phyloP scores from a whole-genome alignment of 306 rosid species.

The cucumber (Cucumis sativus) region Cucumber_9930_V3 NC_026657.2:30963501-30964000 shows the following conservation, averaged over 20 bases:
- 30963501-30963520: not conserved
- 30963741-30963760: not conserved
- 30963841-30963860: not conserved
- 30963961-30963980: slow-evolving; percentile 54
- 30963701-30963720: not conserved
- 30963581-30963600: not conserved
- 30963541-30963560: slow-evolving; percentile 1
- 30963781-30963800: not conserved
- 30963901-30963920: slow-evolving; percentile 63
- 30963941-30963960: slow-evolving; percentile 73
- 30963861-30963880: slow-evolving; percentile 27
- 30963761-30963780: not conserved
- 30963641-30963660: not conserved
- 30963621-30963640: not conserved
- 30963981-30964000: slow-evolving; percentile 92
- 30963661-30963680: not conserved
- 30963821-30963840: not conserved
- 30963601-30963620: not conserved
- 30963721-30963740: not conserved
- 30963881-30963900: slow-evolving; percentile 50
- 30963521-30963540: not conserved
- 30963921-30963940: slow-evolving; percentile 51
- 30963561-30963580: not conserved
- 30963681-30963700: slow-evolving; percentile 2
- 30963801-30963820: not conserved